phyloP scores from a whole-genome alignment of 2,329 filamentous ascomycete species.

The Calycina herbarum region DNA sequence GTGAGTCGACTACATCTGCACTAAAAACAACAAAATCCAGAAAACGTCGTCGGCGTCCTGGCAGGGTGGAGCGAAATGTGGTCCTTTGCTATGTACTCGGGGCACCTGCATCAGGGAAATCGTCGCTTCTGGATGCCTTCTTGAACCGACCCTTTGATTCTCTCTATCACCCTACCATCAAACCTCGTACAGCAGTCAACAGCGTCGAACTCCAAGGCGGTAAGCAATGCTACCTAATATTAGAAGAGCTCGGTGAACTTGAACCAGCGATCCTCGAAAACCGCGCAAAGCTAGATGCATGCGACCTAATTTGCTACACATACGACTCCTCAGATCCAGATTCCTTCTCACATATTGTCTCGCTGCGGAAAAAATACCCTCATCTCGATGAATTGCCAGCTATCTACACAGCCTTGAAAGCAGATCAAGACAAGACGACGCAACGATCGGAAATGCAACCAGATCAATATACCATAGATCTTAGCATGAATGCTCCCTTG shows the following conservation, averaged over 20 bases:
- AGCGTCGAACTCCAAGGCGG: slow-evolving; percentile 94
- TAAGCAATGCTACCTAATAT: slow-evolving; percentile 94
- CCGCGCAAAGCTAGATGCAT: slow-evolving; percentile 82
- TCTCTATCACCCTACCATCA: slow-evolving; percentile 90
- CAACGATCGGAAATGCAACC: slow-evolving; percentile 89
- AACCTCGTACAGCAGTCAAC: slow-evolving; percentile 90
- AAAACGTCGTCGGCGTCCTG: slow-evolving; percentile 78
- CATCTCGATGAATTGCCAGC: slow-evolving; percentile 87
- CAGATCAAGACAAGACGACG: slow-evolving; percentile 94
- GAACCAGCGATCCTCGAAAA: slow-evolving; percentile 95
- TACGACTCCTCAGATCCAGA: slow-evolving; percentile 98
- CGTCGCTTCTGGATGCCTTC: slow-evolving; percentile 85
- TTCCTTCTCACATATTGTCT: slow-evolving; percentile 88
- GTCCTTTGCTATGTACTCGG: slow-evolving; percentile 92
- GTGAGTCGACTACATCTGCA: slow-evolving; percentile 76
- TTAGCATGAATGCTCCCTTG: slow-evolving; percentile 87
- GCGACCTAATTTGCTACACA: slow-evolving; percentile 90
- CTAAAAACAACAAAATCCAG: slow-evolving; percentile 91
- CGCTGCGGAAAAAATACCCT: slow-evolving; percentile 74
- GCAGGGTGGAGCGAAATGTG: slow-evolving; percentile 89
- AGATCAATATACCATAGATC: slow-evolving; percentile 80
- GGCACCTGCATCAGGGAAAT: slow-evolving; percentile 84
- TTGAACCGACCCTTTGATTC: slow-evolving; percentile 82
- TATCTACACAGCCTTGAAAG: slow-evolving; percentile 91
- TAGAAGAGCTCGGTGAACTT: slow-evolving; percentile 93